A percentile compares a stretch with the other conserved stretches of the same genome.
phyloP scores from a whole-genome alignment of 106 monocot species.

The Posidonia australis region DNA sequence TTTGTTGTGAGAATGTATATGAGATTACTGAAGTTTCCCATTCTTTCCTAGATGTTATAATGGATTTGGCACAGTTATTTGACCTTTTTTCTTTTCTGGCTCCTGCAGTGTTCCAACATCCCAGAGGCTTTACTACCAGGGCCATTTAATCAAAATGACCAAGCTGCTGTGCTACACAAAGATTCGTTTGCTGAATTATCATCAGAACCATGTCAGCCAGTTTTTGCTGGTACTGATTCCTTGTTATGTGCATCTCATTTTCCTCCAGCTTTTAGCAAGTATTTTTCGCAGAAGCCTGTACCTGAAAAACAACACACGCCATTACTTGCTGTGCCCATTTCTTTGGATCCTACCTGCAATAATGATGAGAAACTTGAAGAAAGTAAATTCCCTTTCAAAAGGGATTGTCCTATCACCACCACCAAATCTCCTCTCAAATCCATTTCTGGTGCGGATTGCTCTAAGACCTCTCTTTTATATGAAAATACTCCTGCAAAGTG shows the following conservation, averaged over 20 bases:
- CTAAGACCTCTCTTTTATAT: background rate
- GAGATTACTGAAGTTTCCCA: background rate
- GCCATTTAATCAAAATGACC: background rate
- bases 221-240: background rate
- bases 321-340: background rate
- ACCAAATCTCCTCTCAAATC: constrained; percentile 2
- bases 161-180: background rate
- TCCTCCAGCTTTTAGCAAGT: background rate
- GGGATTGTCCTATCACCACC: background rate
- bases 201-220: background rate
- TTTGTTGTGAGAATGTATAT: no score
- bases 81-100: background rate
- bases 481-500: constrained; percentile 2
- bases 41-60: background rate
- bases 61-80: background rate
- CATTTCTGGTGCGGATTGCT: background rate
- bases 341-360: background rate
- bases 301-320: background rate
- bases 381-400: background rate
- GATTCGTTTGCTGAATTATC: background rate
- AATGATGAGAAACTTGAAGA: background rate
- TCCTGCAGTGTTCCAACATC: constrained; percentile 9
- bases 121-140: constrained; percentile 9
- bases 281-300: background rate
- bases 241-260: background rate